Conservation (phyloP, 208 protist species). For the Crithidia acanthocephali region DNA sequence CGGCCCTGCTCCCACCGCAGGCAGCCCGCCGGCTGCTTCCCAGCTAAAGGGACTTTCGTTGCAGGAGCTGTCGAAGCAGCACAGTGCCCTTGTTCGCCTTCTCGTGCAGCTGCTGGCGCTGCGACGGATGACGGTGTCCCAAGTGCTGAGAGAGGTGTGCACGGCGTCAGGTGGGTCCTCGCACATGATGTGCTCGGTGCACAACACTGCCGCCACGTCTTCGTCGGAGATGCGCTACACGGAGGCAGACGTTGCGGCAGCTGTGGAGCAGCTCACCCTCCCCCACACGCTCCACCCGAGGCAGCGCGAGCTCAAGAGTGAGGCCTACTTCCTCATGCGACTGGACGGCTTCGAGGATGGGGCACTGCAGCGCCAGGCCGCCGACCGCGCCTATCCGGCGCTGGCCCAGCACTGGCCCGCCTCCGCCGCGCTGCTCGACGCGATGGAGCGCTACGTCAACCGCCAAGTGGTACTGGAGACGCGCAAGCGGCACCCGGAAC, state of each 20-base stretch:
- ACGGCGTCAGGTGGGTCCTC: neutral
- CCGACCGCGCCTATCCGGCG: slow-evolving; percentile 54
- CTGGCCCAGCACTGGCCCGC: slow-evolving; percentile 36
- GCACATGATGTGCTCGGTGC: slow-evolving; percentile 1
- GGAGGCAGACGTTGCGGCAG: slow-evolving; percentile 22
- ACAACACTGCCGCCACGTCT: neutral
- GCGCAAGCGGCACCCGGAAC: slow-evolving; percentile 33
- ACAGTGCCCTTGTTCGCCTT: slow-evolving; percentile 24
- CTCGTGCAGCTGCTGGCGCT: slow-evolving; percentile 28
- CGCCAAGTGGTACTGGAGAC: slow-evolving; percentile 38
- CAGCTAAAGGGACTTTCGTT: slow-evolving; percentile 6
- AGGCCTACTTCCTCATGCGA: slow-evolving; percentile 57
- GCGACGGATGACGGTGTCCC: slow-evolving; percentile 11
- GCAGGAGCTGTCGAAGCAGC: slow-evolving; percentile 7
- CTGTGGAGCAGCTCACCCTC: slow-evolving; percentile 22
- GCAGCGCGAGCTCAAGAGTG: slow-evolving; percentile 44
- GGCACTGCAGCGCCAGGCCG: slow-evolving; percentile 45
- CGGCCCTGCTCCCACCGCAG: neutral
- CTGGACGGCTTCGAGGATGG: slow-evolving; percentile 55
- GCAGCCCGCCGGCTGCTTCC: neutral
- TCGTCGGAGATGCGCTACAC: slow-evolving; percentile 12
- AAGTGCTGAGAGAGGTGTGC: slow-evolving; percentile 18
- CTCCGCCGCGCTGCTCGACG: slow-evolving; percentile 26
- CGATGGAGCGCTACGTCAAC: slow-evolving; percentile 44
- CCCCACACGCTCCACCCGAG: slow-evolving; percentile 22